A percentile compares a stretch with the other conserved stretches of the same genome.
Conservation (phyloP, 768 basidiomycete species). For the Fomitopsis pulvina region DNA sequence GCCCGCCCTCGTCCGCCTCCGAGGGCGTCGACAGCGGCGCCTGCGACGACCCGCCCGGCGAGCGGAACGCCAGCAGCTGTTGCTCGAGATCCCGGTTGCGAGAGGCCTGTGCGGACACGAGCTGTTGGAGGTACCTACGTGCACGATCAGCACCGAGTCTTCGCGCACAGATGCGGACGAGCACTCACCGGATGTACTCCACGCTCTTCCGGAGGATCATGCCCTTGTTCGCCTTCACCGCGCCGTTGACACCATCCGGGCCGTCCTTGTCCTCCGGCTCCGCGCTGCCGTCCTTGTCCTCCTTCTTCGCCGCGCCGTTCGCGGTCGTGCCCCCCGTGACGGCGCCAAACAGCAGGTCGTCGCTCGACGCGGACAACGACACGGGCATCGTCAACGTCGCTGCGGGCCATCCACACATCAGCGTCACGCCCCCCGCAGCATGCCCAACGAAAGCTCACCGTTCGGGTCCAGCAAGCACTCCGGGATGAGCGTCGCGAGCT, state of each 20-base stretch:
- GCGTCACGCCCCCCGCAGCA: not conserved
- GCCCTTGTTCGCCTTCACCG: slow-evolving; percentile 90
- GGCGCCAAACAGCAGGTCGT: slow-evolving; percentile 20
- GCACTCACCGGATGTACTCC: slow-evolving; percentile 37
- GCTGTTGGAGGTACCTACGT: slow-evolving; percentile 71
- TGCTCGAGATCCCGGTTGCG: slow-evolving; percentile 76
- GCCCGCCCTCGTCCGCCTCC: slow-evolving; percentile 17
- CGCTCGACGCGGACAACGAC: slow-evolving; percentile 17
- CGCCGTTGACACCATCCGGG: slow-evolving; percentile 29
- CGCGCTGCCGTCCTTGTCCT: slow-evolving; percentile 24
- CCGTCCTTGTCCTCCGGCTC: slow-evolving; percentile 16
- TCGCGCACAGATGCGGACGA: not conserved
- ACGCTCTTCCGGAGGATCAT: slow-evolving; percentile 77
- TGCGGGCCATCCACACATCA: slow-evolving; percentile 1
- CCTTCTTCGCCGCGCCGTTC: slow-evolving; percentile 9
- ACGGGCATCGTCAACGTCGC: slow-evolving; percentile 22
- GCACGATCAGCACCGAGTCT: not conserved
- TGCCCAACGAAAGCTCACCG: slow-evolving; percentile 20
- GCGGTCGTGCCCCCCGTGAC: not conserved
- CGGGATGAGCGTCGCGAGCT: slow-evolving; percentile 84
- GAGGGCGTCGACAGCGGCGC: slow-evolving; percentile 1
- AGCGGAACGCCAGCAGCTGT: slow-evolving; percentile 47
- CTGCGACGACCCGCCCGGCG: not conserved
- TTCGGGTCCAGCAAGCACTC: slow-evolving; percentile 72
- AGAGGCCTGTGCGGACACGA: slow-evolving; percentile 72